Conservation (phyloP, 208 protist species). For the Leishmania turanica region DNA sequence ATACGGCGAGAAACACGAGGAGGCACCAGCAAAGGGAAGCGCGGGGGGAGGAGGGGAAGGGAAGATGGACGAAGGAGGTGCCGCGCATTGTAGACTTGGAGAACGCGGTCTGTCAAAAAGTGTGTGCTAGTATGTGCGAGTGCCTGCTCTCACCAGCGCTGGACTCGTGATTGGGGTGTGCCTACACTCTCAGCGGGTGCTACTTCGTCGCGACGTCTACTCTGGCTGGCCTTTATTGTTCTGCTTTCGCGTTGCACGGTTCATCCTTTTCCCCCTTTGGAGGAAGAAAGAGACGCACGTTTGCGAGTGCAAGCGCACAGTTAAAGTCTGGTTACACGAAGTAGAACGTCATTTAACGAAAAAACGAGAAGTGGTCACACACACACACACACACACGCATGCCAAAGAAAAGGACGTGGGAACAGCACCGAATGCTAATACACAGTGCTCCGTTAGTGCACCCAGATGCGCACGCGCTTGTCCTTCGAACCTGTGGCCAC, state of each 20-base stretch:
- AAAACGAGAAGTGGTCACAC: background rate
- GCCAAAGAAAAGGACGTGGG: slow-evolving; percentile 4
- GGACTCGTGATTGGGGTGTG: too few relatives aligned
- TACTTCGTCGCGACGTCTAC: background rate
- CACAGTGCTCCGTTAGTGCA: slow-evolving; percentile 50
- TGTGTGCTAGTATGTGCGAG: background rate
- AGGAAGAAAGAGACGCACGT: background rate
- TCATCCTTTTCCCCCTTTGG: background rate
- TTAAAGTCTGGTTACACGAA: slow-evolving; percentile 6
- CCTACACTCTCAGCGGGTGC: background rate
- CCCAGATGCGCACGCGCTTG: slow-evolving; percentile 92
- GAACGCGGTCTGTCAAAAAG: background rate
- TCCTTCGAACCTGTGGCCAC: slow-evolving; percentile 97
- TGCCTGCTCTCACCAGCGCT: background rate
- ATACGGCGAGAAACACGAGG: background rate
- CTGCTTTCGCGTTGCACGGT: background rate
- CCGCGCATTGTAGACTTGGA: background rate
- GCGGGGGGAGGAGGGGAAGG: background rate
- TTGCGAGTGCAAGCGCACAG: background rate
- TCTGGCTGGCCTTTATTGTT: background rate
- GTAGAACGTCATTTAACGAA: background rate
- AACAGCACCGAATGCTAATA: background rate
- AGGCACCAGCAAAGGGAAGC: background rate
- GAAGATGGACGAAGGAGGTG: background rate
- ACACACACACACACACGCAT: background rate